phyloP scores from a whole-genome alignment of 768 basidiomycete genomes.

The Lentinula sp. region DNA sequence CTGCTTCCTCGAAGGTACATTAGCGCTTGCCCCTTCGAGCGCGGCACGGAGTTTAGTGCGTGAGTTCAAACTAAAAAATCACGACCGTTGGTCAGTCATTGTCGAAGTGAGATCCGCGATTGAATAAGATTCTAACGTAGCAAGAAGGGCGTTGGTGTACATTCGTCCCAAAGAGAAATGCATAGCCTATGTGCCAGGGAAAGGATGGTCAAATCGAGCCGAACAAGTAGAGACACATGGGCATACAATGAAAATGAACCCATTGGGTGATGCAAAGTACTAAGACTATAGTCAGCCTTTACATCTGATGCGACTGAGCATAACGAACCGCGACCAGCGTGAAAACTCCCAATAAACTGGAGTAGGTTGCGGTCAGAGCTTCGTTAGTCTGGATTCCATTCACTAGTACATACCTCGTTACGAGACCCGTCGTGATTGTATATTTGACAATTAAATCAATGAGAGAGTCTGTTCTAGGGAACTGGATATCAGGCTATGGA shows the following conservation, averaged over 20 bases:
- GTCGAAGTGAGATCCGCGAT: not conserved
- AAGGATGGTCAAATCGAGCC: too few species aligned
- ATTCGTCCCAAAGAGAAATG: conserved; percentile 19
- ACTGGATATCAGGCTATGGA: not conserved
- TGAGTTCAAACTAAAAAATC: not conserved
- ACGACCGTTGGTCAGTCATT: not conserved
- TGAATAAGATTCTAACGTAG: conserved; percentile 11
- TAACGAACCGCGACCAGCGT: conserved; percentile 9
- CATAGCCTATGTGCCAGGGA: conserved; percentile 12
- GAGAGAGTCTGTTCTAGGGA: not conserved
- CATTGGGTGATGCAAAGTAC: conserved; percentile 12
- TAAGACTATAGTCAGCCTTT: not conserved
- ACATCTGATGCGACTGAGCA: too few species aligned
- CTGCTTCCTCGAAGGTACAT: not conserved
- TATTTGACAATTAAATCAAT: conserved; percentile 5
- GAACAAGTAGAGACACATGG: too few species aligned
- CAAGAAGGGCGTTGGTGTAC: conserved; percentile 19
- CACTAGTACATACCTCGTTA: conserved; percentile 11
- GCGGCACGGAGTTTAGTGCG: not conserved
- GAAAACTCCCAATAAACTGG: conserved; percentile 8
- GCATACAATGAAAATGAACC: conserved; percentile 16
- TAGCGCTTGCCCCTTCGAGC: not conserved
- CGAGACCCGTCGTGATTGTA: conserved; percentile 17
- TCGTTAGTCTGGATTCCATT: not conserved
- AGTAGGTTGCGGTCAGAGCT: too few species aligned